These are phyloP conservation scores for Lasiodiplodia sp. DNA, from an alignment of 2,329 filamentous ascomycete species.

Conservation along the genomic window DNA sequence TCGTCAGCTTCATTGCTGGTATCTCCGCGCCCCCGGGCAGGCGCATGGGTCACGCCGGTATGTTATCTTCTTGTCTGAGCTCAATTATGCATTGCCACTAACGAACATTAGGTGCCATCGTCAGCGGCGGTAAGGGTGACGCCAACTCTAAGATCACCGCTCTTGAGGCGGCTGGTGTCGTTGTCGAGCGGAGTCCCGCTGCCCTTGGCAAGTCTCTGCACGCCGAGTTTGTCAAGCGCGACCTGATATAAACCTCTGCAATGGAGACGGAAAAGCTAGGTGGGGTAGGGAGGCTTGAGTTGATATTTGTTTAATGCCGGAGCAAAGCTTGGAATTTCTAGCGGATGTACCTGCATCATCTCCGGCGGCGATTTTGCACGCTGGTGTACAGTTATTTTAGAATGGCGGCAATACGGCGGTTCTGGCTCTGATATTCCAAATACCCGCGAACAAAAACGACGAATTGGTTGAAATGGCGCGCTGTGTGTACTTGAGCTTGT, in stretches of 20 bases:
- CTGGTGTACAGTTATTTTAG: conserved; percentile 31
- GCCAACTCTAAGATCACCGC: conserved; percentile 98
- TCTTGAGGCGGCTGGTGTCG: conserved; percentile 89
- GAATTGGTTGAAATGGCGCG: conserved; percentile 12
- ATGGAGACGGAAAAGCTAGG: conserved; percentile 24
- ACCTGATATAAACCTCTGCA: conserved; percentile 74
- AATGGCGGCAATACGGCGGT: conserved; percentile 30
- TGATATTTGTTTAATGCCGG: conserved; percentile 19
- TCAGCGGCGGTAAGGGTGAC: conserved; percentile 95
- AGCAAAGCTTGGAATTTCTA: conserved; percentile 20
- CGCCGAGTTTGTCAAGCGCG: conserved; percentile 93
- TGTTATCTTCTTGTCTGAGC: conserved; percentile 33
- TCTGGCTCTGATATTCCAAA: conserved; percentile 23
- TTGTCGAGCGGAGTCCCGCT: conserved; percentile 95
- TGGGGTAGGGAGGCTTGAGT: conserved; percentile 1
- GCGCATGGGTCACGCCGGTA: conserved; percentile 97
- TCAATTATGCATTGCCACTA: neutral
- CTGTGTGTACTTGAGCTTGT: neutral
- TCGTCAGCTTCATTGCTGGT: conserved; percentile 97
- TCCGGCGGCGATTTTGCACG: conserved; percentile 27
- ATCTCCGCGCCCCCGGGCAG: conserved; percentile 96
- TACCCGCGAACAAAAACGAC: conserved; percentile 16
- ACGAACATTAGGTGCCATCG: conserved; percentile 72
- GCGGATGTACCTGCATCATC: conserved; percentile 30
- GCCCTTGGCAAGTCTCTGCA: conserved; percentile 91